A percentile compares a stretch with the other conserved stretches of the same genome.
Evolutionary conservation across 306 rosid genomes (phyloP).

Genomic region (Trifolium fragiferum): DNA sequence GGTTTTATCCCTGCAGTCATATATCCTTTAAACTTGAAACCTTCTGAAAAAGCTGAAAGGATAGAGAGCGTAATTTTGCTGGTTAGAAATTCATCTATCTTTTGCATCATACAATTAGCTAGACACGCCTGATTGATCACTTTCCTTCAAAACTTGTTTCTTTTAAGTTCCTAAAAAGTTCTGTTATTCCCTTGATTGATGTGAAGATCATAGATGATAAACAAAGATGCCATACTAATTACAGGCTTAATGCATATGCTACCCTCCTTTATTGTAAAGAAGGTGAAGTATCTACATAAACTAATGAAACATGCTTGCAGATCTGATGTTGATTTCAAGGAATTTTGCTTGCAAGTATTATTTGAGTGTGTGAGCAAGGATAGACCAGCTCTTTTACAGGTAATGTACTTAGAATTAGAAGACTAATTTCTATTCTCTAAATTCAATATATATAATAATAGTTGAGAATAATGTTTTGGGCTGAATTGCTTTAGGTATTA

Average conservation of each 20-base stretch:
- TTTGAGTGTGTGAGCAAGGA: conserved; percentile 99
- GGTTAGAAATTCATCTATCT: conserved; percentile 2
- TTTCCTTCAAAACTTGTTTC: not conserved
- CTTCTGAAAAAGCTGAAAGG: not conserved
- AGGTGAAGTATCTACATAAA: conserved; percentile 25
- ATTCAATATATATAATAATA: conserved; percentile 11
- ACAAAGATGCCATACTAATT: conserved; percentile 21
- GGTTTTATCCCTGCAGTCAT: not conserved
- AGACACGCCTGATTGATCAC: conserved; percentile 15
- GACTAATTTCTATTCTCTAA: conserved; percentile 24
- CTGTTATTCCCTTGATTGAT: conserved; percentile 21
- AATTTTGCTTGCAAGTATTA: conserved; percentile 97
- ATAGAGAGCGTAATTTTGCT: not conserved
- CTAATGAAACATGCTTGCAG: conserved; percentile 57
- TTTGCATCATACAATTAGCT: conserved; percentile 15
- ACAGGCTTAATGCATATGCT: conserved; percentile 9
- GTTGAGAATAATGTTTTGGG: not conserved
- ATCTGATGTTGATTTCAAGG: conserved; percentile 88
- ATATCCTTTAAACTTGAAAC: not conserved
- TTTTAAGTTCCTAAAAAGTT: conserved; percentile 11
- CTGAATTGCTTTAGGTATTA: not conserved
- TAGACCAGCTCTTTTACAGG: conserved; percentile 97
- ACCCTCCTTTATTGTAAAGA: conserved; percentile 27
- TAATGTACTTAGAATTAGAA: conserved; percentile 34
- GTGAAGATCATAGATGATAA: conserved; percentile 19